Evolutionary conservation across 225 moss, liverwort and hornwort genomes (phyloP).

Genomic region (Polytrichum formosum): DNA sequence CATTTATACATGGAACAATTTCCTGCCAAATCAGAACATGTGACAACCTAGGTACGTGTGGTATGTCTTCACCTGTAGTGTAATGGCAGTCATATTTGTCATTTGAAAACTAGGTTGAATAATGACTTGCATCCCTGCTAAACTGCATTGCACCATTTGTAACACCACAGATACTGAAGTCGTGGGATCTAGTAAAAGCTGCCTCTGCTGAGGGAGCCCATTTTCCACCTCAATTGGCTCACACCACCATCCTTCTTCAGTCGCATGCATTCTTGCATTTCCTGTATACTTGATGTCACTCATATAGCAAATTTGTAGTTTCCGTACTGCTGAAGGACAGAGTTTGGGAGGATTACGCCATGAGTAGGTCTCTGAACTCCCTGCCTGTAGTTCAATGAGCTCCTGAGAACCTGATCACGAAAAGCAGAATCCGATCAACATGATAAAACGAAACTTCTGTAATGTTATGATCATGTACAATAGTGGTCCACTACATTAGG

Average conservation of each 20-base stretch:
- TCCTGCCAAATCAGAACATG: neutral
- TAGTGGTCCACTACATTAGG: too few species aligned
- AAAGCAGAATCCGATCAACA: neutral
- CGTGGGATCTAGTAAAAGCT: conserved; percentile 10
- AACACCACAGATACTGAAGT: conserved; percentile 14
- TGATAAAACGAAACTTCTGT: too few species aligned
- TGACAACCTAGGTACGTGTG: neutral
- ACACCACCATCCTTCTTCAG: conserved; percentile 14
- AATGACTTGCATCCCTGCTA: neutral
- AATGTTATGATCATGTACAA: too few species aligned
- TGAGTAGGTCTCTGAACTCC: conserved; percentile 3
- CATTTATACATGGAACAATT: too few species aligned
- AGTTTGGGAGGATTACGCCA: conserved; percentile 21
- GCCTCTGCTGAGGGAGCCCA: conserved; percentile 12
- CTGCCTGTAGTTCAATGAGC: conserved; percentile 8
- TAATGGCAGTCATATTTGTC: conserved; percentile 12
- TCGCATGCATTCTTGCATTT: neutral
- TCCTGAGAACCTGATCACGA: conserved; percentile 12
- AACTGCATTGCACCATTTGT: neutral
- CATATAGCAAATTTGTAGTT: conserved; percentile 7
- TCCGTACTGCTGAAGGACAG: conserved; percentile 16
- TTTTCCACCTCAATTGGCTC: conserved; percentile 21
- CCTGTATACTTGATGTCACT: neutral
- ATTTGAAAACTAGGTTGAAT: conserved; percentile 15
- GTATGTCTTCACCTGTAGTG: conserved; percentile 4